Evolutionary conservation across 305 asterid species (phyloP).

Genomic region (Fraxinus platypoda): DNA sequence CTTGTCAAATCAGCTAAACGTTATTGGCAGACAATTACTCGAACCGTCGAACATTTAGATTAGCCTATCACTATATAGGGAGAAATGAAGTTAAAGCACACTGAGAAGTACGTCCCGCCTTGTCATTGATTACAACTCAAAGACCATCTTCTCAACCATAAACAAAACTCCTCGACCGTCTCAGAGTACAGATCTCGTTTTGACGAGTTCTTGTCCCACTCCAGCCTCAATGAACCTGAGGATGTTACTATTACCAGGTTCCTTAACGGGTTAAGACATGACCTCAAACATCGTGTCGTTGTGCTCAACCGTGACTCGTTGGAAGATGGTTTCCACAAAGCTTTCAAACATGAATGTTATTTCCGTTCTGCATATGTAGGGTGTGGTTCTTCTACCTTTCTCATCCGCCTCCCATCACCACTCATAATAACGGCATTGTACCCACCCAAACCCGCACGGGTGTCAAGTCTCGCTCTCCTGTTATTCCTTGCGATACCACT

Average conservation of each 20-base stretch:
- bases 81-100: not conserved
- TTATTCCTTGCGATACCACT: not conserved
- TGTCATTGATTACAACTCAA: not conserved
- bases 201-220: not conserved
- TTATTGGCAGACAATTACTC: not conserved
- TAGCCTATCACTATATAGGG: not conserved
- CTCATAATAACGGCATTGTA: too few species aligned
- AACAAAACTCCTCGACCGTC: not conserved
- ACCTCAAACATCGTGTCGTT: not conserved
- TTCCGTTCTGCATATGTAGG: not conserved
- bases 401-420: too few species aligned
- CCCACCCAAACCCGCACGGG: not conserved
- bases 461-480: not conserved
- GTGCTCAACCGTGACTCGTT: not conserved
- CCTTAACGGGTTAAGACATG: not conserved
- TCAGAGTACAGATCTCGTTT: not conserved
- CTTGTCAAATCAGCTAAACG: not conserved
- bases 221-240: too few species aligned
- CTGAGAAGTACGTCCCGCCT: not conserved
- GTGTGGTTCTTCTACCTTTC: not conserved
- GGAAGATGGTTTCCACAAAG: not conserved
- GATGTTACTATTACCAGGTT: not conserved
- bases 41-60: not conserved
- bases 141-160: not conserved
- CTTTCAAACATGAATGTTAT: not conserved